Evolutionary conservation across 768 basidiomycete species (phyloP), one percentile per base, ranked within the genome.

Genomic region (Trametes maxima): DNA sequence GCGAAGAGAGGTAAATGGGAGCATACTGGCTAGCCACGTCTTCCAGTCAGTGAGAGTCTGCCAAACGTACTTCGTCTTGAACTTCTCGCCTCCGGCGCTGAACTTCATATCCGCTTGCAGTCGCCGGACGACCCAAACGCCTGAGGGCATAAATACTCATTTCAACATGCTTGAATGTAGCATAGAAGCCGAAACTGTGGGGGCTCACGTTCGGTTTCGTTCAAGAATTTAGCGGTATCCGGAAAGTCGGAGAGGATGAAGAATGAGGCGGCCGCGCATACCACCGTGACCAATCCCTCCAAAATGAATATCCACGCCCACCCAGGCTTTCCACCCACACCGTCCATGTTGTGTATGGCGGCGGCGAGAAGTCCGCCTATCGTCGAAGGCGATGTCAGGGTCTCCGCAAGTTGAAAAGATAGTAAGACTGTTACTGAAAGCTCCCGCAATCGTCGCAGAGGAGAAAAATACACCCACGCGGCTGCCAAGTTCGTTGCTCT

Each of bases 171-270:
- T 35, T 12, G 6, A 11, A 22, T 49, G 17, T 44, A 21, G 2
- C 21, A 45, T 14, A 19, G 39, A 37, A 5, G 33, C 11, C 8
- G 11, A 11, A 53, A 46, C 16, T 36, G 19, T 11, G 12, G 10
- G 25, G 14, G 75, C 77, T 49, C 69, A 82, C 86, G 79, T 70
- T 92, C 91, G 35, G 79, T 71, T 36, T 85, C 80, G 7, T 78
- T 83, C 40, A 93, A 75, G 72, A 92, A 93, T 60, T 79, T 85
- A 1, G 90, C 88, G 0, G 80, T 85, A 55, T 90, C 88, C 1
- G 91, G 89, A 70, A 92, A 92, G 72, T 92, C 90, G 66, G 88
- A 82, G 21, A 94, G 81, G 50, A 92, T 72, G 82, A 85, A 92
- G 76, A 82, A 92, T 0, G 89, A 88, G 3, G 77, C 77, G 8